Evolutionary conservation across 2,329 filamentous ascomycete species (phyloP), one percentile per base, ranked within the genome.

Genomic region (Beauveria sp.): DNA sequence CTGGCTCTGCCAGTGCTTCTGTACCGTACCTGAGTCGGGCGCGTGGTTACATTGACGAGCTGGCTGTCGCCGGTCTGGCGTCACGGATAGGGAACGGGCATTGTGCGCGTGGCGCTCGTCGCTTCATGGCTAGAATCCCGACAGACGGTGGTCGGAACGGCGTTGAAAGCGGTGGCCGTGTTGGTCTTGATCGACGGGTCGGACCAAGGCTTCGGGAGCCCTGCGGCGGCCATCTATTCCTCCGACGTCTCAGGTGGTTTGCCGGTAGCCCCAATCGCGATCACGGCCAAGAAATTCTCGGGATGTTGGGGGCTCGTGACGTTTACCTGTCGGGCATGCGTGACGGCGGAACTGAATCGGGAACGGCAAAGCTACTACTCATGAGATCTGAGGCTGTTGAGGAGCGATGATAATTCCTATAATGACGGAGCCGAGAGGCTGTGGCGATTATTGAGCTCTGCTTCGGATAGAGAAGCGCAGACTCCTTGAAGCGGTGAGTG

Each of bases 151-250:
- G 71, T 67, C 18, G 68, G 62, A n/a, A 75, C 66, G 1, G 73
- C 76, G 66, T 74, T 75, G 64, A 71, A 76, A 40, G 70, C 66
- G 16, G 73, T 75, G 12, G 68, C 63, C 26, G 73, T 67, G 47
- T 68, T 71, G 28, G 72, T 73, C 5, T 68, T 70, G 24, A 67
- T 61, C 14, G 58, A 51, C 16, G 66, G 55, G 57, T 69, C 22
- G 63, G 64, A 24, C 40, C 5, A 54, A 37, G 12, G 54, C 24
- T 57, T 22, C 12, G 43, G 34, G 5, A 16, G 34, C 30, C 34
- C 34, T 43, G 54, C 47, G 20, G 62, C 51, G 16, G 62, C 60
- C 52, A 34, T 40, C 26, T 34, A n/a, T 55, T 59, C 24, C 41
- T 55, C 46, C 34, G 30, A 3, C 28, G 6, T 14, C 37, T 40